Evolutionary conservation across 2,329 filamentous ascomycete species (phyloP).

Genomic region (Curvularia sp.): DNA sequence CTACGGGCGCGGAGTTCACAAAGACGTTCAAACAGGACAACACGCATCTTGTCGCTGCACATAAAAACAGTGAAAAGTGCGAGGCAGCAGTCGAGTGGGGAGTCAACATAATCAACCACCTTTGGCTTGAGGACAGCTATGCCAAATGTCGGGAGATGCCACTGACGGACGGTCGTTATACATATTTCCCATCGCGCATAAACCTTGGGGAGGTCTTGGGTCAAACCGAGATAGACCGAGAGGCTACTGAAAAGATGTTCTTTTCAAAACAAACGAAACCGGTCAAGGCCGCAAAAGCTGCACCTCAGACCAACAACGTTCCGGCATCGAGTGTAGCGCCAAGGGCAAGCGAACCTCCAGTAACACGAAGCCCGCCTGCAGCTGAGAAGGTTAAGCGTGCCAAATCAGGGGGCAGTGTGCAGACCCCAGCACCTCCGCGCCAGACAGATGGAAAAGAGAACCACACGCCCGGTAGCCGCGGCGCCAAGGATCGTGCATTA

Average conservation of each 20-base stretch:
- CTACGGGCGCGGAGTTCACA: slow-evolving; percentile 85
- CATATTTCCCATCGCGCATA: slow-evolving; percentile 83
- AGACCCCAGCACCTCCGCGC: slow-evolving; percentile 60
- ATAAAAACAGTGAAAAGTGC: slow-evolving; percentile 90
- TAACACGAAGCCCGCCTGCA: slow-evolving; percentile 27
- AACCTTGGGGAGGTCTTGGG: slow-evolving; percentile 94
- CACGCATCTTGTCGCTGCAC: slow-evolving; percentile 92
- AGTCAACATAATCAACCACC: slow-evolving; percentile 86
- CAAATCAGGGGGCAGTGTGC: slow-evolving; percentile 38
- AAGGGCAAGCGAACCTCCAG: slow-evolving; percentile 14
- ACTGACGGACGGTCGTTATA: slow-evolving; percentile 77
- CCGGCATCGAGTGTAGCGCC: slow-evolving; percentile 31
- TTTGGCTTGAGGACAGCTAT: slow-evolving; percentile 98
- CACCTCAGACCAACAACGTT: slow-evolving; percentile 23
- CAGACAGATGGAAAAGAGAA: slow-evolving; percentile 75
- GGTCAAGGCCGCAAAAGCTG: slow-evolving; percentile 30
- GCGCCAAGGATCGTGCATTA: slow-evolving; percentile 86
- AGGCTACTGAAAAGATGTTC: slow-evolving; percentile 74
- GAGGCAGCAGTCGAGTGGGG: slow-evolving; percentile 92
- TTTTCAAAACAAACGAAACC: slow-evolving; percentile 49
- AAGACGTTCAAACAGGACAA: slow-evolving; percentile 96
- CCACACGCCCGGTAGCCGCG: slow-evolving; percentile 81
- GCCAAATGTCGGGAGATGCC: slow-evolving; percentile 81
- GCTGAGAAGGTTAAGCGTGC: slow-evolving; percentile 38
- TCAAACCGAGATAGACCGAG: slow-evolving; percentile 80